Percentiles rank a stretch among this genome's conserved stretches.
Evolutionary conservation across 2,329 filamentous ascomycete species (phyloP).

Genomic region (Aspergillus amoenus): DNA sequence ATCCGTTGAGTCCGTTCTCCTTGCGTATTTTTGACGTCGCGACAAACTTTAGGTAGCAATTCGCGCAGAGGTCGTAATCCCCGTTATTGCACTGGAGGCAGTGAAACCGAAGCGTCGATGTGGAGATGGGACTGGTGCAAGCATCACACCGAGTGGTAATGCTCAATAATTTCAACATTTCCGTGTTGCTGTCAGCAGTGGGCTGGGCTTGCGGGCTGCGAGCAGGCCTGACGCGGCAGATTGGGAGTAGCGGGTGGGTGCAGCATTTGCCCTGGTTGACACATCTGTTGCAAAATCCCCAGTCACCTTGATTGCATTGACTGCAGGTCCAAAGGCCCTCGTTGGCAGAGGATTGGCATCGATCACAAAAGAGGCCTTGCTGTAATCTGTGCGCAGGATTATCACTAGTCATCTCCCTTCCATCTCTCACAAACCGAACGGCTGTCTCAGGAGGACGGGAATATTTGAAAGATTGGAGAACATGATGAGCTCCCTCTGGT

Average conservation of each 20-base stretch:
- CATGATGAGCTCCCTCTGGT: conserved; percentile 46
- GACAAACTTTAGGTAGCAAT: conserved; percentile 72
- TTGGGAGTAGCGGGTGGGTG: conserved; percentile 75
- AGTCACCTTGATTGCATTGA: conserved; percentile 85
- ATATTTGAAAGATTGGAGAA: conserved; percentile 44
- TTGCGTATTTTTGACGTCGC: conserved; percentile 63
- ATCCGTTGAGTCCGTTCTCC: conserved; percentile 76
- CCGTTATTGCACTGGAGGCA: conserved; percentile 74
- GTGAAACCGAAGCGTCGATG: conserved; percentile 71
- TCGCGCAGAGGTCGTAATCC: conserved; percentile 82
- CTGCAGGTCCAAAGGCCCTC: conserved; percentile 89
- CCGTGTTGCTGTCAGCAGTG: conserved; percentile 34
- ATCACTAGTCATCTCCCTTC: conserved; percentile 58
- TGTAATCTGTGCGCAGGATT: conserved; percentile 69
- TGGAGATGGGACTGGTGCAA: conserved; percentile 70
- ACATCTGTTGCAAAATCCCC: conserved; percentile 89
- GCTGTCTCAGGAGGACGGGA: conserved; percentile 28
- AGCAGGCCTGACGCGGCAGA: conserved; percentile 58
- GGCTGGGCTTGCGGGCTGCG: conserved; percentile 21
- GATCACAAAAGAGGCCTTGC: conserved; percentile 79
- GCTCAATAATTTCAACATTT: conserved; percentile 64
- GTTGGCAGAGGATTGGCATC: conserved; percentile 71
- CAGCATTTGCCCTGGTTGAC: conserved; percentile 81
- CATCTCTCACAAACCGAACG: conserved; percentile 35
- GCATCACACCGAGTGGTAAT: conserved; percentile 78